Conservation (phyloP, 2,329 filamentous ascomycete species). For the Aspergillus neoniger region DNA sequence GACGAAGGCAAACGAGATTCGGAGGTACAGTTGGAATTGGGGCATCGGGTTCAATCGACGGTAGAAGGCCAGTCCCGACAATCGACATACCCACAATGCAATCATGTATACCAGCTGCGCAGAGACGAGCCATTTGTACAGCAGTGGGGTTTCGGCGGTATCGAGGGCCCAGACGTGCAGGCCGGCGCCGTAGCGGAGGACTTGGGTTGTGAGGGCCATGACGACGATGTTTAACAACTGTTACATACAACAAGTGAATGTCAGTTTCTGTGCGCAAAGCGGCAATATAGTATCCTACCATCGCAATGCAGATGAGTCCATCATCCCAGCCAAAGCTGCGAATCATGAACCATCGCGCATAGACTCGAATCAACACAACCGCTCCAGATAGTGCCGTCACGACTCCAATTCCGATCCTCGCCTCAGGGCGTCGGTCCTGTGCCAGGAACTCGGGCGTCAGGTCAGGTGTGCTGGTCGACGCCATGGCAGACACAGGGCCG, state of each 20-base stretch:
- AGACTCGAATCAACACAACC: conserved; percentile 15
- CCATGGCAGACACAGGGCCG: background rate
- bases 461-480: background rate
- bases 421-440: conserved; percentile 4
- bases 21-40: conserved; percentile 10
- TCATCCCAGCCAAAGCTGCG: conserved; percentile 24
- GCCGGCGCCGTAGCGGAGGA: conserved; percentile 19
- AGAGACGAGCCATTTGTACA: conserved; percentile 26
- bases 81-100: conserved; percentile 21
- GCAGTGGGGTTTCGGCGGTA: conserved; percentile 8
- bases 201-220: conserved; percentile 17
- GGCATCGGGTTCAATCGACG: conserved; percentile 25
- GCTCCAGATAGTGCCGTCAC: conserved; percentile 14
- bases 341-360: conserved; percentile 14
- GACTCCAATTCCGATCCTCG: conserved; percentile 29
- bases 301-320: conserved; percentile 17
- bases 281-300: conserved; percentile 8
- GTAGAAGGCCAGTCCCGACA: conserved; percentile 25
- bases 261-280: no score
- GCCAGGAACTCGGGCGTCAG: conserved; percentile 6
- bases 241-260: no score
- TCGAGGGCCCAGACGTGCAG: conserved; percentile 15
- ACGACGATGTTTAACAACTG: conserved; percentile 13
- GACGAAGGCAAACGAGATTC: conserved; percentile 18
- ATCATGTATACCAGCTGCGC: conserved; percentile 23